phyloP scores from a whole-genome alignment of 2,329 filamentous ascomycete species.

The Hawksworthiomyces lignivorus region DNA sequence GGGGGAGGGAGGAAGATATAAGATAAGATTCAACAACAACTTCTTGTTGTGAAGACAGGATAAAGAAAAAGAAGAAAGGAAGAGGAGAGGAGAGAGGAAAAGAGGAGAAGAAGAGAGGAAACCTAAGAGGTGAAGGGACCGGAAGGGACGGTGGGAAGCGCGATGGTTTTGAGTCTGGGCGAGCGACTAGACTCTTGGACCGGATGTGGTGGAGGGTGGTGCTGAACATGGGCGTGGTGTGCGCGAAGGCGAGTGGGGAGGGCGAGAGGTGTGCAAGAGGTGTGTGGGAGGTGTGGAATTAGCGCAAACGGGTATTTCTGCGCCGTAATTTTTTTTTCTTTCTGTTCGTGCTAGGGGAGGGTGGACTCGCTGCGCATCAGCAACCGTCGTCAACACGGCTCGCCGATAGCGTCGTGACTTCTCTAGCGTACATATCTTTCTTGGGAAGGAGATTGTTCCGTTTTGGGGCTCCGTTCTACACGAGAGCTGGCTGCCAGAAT shows the following conservation, averaged over 20 bases:
- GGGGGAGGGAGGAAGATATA: background rate
- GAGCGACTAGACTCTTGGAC: background rate
- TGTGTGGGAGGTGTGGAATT: conserved; percentile 11
- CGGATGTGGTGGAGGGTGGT: conserved; percentile 8
- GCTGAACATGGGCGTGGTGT: conserved; percentile 2
- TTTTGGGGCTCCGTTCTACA: no score
- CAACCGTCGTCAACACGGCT: no score
- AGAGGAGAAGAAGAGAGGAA: background rate
- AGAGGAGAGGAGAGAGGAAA: background rate
- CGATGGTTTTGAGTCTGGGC: conserved; percentile 14
- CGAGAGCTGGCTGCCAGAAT: no score
- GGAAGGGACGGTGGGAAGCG: conserved; percentile 7
- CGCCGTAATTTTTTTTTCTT: conserved; percentile 1
- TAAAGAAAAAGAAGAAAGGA: background rate
- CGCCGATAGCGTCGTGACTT: no score
- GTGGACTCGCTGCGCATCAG: no score
- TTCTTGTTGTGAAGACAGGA: background rate
- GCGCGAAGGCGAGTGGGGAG: background rate
- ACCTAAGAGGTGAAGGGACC: background rate
- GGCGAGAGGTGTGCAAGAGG: conserved; percentile 6
- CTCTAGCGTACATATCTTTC: no score
- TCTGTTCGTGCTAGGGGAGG: background rate
- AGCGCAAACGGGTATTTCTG: conserved; percentile 10
- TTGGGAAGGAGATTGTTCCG: no score
- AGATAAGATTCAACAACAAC: conserved; percentile 6